Conservation (phyloP, 1,284 basidiomycete genomes). For the Gomphus bonarii region DNA sequence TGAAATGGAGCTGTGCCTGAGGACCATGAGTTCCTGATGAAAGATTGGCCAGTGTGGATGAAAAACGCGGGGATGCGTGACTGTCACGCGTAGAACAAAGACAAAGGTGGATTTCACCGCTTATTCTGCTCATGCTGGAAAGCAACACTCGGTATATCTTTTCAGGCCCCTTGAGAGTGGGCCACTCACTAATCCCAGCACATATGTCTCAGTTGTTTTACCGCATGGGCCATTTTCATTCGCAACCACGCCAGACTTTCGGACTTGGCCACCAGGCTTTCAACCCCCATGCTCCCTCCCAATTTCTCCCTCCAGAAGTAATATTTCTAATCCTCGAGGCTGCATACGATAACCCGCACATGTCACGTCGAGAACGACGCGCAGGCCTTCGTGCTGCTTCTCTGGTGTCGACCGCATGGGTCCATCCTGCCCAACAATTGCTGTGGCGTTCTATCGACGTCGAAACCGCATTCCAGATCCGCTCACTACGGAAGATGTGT, state of each 20-base stretch:
- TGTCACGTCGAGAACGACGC: not conserved
- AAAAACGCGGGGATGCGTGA: constrained; percentile 20
- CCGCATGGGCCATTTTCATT: constrained; percentile 1
- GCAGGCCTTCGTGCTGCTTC: not conserved
- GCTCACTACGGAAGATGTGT: not conserved
- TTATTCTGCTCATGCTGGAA: not conserved
- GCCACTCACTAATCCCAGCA: not conserved
- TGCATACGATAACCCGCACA: not conserved
- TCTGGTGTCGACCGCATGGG: not conserved
- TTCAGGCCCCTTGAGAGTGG: not conserved
- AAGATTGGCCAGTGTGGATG: constrained; percentile 11
- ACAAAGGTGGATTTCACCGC: not conserved
- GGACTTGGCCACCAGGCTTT: not conserved
- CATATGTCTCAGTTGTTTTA: not conserved
- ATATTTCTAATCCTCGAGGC: not conserved
- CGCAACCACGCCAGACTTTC: not conserved
- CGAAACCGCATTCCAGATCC: not conserved
- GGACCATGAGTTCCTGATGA: constrained; percentile 24
- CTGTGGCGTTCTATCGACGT: not conserved
- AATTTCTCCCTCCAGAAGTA: not conserved
- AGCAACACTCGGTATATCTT: not conserved
- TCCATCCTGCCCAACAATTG: not conserved
- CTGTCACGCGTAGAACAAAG: constrained; percentile 11
- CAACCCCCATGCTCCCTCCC: not conserved
- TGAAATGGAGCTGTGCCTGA: constrained; percentile 25